A percentile compares a stretch with the other conserved stretches of the same genome.
phyloP scores from a whole-genome alignment of 352 stramenopile species.

The Pythium rishiriense region DNA sequence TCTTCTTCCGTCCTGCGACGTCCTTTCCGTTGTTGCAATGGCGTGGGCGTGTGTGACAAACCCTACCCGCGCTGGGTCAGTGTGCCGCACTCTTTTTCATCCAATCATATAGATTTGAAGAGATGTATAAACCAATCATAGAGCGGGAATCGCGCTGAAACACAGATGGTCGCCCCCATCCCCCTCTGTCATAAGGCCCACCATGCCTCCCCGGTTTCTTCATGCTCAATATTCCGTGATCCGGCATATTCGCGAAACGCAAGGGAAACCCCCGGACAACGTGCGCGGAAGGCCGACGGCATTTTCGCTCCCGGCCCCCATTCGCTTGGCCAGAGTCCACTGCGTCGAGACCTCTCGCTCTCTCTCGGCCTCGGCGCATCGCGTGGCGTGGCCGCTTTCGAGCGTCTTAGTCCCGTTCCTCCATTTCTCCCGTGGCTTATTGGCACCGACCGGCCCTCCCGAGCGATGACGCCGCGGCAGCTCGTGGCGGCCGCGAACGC shows the following conservation, averaged over 20 bases:
- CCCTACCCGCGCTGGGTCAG: constrained; percentile 1
- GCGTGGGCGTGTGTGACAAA: constrained; percentile 4
- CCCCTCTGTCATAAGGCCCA: constrained; percentile 1
- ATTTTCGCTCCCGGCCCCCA: background rate
- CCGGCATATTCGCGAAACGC: constrained; percentile 1
- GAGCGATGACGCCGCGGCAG: background rate
- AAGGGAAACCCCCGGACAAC: background rate
- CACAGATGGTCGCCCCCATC: constrained; percentile 4
- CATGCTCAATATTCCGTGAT: background rate
- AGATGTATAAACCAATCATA: constrained; percentile 9
- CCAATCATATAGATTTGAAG: constrained; percentile 5
- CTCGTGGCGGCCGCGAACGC: constrained; percentile 12
- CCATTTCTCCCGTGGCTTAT: no score
- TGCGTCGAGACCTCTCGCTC: background rate
- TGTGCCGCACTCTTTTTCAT: background rate
- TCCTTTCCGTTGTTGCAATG: constrained; percentile 1
- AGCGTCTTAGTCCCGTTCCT: no score
- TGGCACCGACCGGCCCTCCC: background rate
- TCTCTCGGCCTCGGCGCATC: background rate
- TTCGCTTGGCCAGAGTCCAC: background rate
- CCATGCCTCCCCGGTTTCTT: background rate
- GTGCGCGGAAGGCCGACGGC: no score
- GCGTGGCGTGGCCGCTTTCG: no score
- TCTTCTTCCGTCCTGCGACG: background rate
- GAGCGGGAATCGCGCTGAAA: background rate